phyloP scores from a whole-genome alignment of 805 yeast species.

The Candida pseudofarinosa region DNA sequence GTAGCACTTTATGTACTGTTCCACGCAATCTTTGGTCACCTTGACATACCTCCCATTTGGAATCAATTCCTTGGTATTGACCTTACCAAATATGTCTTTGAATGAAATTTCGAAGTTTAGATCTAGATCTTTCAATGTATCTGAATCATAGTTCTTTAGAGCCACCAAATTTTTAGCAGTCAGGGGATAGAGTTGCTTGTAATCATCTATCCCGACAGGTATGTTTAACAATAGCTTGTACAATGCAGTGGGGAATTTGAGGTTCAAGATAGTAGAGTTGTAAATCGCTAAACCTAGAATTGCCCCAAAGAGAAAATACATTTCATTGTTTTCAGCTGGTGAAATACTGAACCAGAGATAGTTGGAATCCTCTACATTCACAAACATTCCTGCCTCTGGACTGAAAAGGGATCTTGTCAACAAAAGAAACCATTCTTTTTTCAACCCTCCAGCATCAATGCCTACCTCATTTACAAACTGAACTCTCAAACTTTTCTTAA shows the following conservation, averaged over 20 bases:
- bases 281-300: slow-evolving; percentile 87
- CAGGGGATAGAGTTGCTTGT: slow-evolving; percentile 62
- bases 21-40: slow-evolving; percentile 60
- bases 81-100: slow-evolving; percentile 43
- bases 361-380: slow-evolving; percentile 62
- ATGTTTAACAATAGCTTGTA: slow-evolving; percentile 68
- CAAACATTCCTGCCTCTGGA: slow-evolving; percentile 64
- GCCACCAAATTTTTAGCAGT: slow-evolving; percentile 41
- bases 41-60: slow-evolving; percentile 50
- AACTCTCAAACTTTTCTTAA: slow-evolving; percentile 71
- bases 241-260: slow-evolving; percentile 69
- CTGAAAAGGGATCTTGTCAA: slow-evolving; percentile 67
- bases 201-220: slow-evolving; percentile 59
- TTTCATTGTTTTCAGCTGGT: slow-evolving; percentile 43
- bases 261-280: slow-evolving; percentile 81
- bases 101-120: slow-evolving; percentile 60
- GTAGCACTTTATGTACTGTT: slow-evolving; percentile 59
- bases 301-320: slow-evolving; percentile 77
- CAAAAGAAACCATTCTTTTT: slow-evolving; percentile 89
- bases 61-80: slow-evolving; percentile 47
- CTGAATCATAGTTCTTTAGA: slow-evolving; percentile 20
- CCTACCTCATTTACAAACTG: slow-evolving; percentile 89
- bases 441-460: slow-evolving; percentile 90
- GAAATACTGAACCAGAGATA: slow-evolving; percentile 69
- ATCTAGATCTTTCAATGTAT: slow-evolving; percentile 42